Conservation (phyloP, 495 filamentous ascomycete species). For the Jackrogersella minutella region DNA sequence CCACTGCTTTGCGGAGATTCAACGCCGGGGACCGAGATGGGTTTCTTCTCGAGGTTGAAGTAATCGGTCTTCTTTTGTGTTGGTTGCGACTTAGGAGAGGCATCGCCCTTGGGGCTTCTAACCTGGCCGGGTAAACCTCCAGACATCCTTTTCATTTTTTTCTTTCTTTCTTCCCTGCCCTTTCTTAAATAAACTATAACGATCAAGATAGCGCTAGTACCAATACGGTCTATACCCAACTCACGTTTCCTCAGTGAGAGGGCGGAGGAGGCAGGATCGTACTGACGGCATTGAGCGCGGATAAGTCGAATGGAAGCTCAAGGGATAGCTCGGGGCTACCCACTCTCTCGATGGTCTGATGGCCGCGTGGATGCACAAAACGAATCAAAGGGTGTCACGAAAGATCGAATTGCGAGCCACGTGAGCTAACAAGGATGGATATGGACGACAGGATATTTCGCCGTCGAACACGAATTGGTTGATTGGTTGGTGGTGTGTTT, state of each 20-base stretch:
- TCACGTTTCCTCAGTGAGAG: constrained; percentile 54
- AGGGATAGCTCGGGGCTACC: constrained; percentile 38
- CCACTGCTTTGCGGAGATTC: constrained; percentile 18
- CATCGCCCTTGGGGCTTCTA: constrained; percentile 51
- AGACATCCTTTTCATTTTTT: constrained; percentile 42
- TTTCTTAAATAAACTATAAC: constrained; percentile 7
- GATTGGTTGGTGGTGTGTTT: constrained; percentile 30
- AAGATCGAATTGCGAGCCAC: constrained; percentile 33
- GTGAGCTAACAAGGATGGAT: constrained; percentile 29
- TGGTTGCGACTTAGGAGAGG: constrained; percentile 50
- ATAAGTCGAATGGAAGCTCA: constrained; percentile 25
- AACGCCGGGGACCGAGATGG: constrained; percentile 7
- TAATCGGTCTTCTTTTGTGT: constrained; percentile 47
- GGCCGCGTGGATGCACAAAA: constrained; percentile 13
- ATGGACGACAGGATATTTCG: constrained; percentile 21
- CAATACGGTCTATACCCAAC: constrained; percentile 48
- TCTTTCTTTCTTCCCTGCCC: constrained; percentile 12
- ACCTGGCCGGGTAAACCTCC: constrained; percentile 33
- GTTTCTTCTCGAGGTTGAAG: constrained; percentile 45
- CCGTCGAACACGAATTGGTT: constrained; percentile 17
- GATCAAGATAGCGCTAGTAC: constrained; percentile 25
- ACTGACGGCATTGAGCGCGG: constrained; percentile 51
- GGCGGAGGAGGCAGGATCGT: constrained; percentile 56
- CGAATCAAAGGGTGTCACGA: constrained; percentile 15
- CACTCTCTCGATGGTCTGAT: constrained; percentile 37